Conservation (phyloP, 495 filamentous ascomycete genomes). For the Aspergillus olivimuriae region DNA sequence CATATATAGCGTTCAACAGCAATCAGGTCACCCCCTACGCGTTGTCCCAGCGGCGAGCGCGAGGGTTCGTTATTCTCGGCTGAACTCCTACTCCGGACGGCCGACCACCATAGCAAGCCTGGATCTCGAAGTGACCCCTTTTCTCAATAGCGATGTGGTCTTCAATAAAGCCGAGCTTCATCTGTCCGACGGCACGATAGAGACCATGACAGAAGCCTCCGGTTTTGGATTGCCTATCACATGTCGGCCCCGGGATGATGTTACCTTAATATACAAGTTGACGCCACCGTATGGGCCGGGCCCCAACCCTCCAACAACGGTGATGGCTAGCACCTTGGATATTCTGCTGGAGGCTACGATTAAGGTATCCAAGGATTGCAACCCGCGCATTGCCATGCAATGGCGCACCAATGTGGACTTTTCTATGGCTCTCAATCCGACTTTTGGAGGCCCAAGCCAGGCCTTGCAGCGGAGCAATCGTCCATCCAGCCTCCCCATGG, state of each 20-base stretch:
- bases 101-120: constrained; percentile 73
- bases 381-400: constrained; percentile 67
- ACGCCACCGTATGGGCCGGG: constrained; percentile 56
- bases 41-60: constrained; percentile 80
- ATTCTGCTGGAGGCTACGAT: constrained; percentile 64
- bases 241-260: constrained; percentile 74
- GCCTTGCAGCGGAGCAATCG: constrained; percentile 43
- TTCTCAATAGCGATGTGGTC: constrained; percentile 63
- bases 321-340: constrained; percentile 45
- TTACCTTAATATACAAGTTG: constrained; percentile 79
- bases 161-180: constrained; percentile 62
- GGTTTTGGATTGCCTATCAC: constrained; percentile 56
- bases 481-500: constrained; percentile 48
- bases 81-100: constrained; percentile 56
- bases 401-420: constrained; percentile 85
- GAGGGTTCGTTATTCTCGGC: constrained; percentile 70
- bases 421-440: constrained; percentile 57
- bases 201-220: constrained; percentile 55
- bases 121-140: constrained; percentile 83
- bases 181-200: constrained; percentile 60
- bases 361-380: constrained; percentile 56
- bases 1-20: constrained; percentile 57
- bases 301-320: constrained; percentile 38
- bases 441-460: constrained; percentile 57
- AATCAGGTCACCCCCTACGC: constrained; percentile 57